Evolutionary conservation across 2,329 filamentous ascomycete genomes (phyloP).

Genomic region (Myriosclerotinia curreyana): DNA sequence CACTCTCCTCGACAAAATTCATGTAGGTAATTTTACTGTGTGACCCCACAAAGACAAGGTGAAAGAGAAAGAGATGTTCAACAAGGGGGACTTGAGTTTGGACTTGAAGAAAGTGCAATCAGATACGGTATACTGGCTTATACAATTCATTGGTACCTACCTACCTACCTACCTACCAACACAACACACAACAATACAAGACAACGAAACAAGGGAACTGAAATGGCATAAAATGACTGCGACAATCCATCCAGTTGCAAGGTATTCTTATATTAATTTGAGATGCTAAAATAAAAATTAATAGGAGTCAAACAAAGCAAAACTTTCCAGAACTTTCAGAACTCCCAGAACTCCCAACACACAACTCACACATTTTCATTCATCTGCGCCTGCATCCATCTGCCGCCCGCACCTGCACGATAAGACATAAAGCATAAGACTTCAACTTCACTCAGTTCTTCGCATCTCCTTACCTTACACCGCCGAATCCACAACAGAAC

Average conservation of each 20-base stretch:
- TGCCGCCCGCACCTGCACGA: constrained; percentile 10
- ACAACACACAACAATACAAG: no score
- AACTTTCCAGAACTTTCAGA: background rate
- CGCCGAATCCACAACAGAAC: constrained; percentile 18
- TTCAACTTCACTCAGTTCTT: constrained; percentile 21
- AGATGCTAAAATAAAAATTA: background rate
- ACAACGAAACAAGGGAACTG: constrained; percentile 18
- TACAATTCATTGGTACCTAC: no score
- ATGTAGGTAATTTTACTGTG: background rate
- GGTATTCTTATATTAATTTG: background rate
- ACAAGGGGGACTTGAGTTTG: constrained; percentile 1
- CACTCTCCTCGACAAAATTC: background rate
- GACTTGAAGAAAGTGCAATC: no score
- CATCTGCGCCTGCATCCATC: constrained; percentile 15
- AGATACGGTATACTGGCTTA: background rate
- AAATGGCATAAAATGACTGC: constrained; percentile 7
- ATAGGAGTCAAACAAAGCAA: background rate
- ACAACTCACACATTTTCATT: constrained; percentile 14
- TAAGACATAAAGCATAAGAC: constrained; percentile 17
- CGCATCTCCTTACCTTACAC: constrained; percentile 20
- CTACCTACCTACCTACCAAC: no score
- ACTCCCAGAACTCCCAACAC: background rate
- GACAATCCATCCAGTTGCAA: background rate
- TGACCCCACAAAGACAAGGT: constrained; percentile 13
- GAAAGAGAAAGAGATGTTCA: constrained; percentile 13